Conservation (phyloP, 2,329 filamentous ascomycete species). For the Pseudogymnoascus verrucosus region DNA sequence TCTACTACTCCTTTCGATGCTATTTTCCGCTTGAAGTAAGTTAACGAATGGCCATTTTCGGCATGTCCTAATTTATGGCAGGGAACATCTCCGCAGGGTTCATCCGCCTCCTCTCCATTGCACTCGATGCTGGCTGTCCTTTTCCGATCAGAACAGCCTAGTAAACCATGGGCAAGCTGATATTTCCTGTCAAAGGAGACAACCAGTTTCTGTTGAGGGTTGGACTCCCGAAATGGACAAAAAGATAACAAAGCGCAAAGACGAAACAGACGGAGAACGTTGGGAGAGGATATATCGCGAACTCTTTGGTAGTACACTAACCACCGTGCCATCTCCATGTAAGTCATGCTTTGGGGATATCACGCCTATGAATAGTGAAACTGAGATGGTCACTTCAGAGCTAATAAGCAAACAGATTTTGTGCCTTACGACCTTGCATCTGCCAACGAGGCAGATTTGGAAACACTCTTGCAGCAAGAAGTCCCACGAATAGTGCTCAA, state of each 20-base stretch:
- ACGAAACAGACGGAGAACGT: background rate
- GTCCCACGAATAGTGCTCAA: background rate
- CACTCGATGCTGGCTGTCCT: background rate
- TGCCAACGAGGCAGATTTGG: background rate
- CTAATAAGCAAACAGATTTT: background rate
- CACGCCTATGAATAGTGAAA: too few species aligned
- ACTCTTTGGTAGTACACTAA: background rate
- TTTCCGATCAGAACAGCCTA: background rate
- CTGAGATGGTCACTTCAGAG: background rate
- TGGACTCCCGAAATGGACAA: background rate
- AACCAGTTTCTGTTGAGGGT: background rate
- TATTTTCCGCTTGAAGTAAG: constrained; percentile 1
- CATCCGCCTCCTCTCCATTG: background rate
- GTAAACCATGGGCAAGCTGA: background rate
- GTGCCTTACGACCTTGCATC: background rate
- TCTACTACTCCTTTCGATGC: background rate
- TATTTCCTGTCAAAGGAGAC: background rate
- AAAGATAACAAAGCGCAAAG: background rate
- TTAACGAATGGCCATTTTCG: too few species aligned
- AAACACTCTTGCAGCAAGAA: background rate
- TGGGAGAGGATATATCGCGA: constrained; percentile 3
- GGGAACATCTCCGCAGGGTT: background rate
- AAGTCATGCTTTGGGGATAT: background rate
- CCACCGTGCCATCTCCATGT: background rate
- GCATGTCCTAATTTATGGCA: background rate